These are phyloP conservation scores for Geosmithia flava DNA, from an alignment of 2,329 filamentous ascomycete species.

Conservation along the genomic window DNA sequence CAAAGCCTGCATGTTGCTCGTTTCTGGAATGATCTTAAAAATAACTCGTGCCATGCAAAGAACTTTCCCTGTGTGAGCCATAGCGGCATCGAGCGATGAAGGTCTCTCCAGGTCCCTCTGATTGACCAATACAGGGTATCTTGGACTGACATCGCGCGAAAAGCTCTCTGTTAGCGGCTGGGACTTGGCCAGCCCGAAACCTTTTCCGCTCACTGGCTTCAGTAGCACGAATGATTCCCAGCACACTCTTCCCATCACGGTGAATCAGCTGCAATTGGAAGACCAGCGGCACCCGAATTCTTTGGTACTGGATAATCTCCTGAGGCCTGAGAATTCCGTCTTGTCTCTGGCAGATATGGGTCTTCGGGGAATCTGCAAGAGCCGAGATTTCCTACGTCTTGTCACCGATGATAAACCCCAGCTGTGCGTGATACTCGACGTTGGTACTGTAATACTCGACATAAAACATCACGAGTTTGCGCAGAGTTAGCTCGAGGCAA, in stretches of 20 bases:
- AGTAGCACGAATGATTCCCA: slow-evolving; percentile 57
- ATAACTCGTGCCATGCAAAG: slow-evolving; percentile 29
- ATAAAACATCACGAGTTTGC: slow-evolving; percentile 44
- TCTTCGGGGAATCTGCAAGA: neutral
- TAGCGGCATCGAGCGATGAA: slow-evolving; percentile 35
- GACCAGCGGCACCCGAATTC: slow-evolving; percentile 55
- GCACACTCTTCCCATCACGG: slow-evolving; percentile 40
- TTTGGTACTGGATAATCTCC: slow-evolving; percentile 45
- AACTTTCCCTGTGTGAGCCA: slow-evolving; percentile 50
- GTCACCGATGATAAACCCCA: slow-evolving; percentile 9
- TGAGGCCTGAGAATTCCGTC: slow-evolving; percentile 38
- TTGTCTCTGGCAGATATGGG: slow-evolving; percentile 1
- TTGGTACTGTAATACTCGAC: slow-evolving; percentile 59
- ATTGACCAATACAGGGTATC: slow-evolving; percentile 49
- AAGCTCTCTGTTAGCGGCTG: slow-evolving; percentile 57
- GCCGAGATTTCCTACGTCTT: neutral
- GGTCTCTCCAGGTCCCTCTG: slow-evolving; percentile 38
- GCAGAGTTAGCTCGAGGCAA: slow-evolving; percentile 31
- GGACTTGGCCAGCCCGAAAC: slow-evolving; percentile 42
- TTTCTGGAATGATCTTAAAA: neutral
- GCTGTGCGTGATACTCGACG: slow-evolving; percentile 53
- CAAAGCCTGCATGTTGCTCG: neutral
- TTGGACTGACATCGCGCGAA: slow-evolving; percentile 21
- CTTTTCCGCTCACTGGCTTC: slow-evolving; percentile 47
- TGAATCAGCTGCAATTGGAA: slow-evolving; percentile 42